These are phyloP conservation scores for Xylariaceae sp. DNA, from an alignment of 2,329 filamentous ascomycete genomes.

Conservation along the genomic window DNA sequence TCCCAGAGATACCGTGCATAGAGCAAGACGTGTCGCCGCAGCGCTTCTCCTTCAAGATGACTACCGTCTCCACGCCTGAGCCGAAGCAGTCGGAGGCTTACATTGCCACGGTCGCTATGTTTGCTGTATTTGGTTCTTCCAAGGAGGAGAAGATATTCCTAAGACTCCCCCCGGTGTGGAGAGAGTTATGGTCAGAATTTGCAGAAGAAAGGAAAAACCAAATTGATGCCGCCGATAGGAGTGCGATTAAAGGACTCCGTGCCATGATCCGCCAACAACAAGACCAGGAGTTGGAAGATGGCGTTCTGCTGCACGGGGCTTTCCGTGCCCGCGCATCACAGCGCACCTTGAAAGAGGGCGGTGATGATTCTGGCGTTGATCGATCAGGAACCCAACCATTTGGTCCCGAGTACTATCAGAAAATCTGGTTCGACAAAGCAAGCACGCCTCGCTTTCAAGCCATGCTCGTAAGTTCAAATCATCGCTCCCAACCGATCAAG, in stretches of 20 bases:
- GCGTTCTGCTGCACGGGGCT: conserved; percentile 69
- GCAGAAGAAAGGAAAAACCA: conserved; percentile 63
- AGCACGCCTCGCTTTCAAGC: conserved; percentile 59
- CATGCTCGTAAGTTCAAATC: conserved; percentile 59
- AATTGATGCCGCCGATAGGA: conserved; percentile 65
- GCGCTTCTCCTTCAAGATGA: conserved; percentile 67
- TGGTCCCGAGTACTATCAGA: conserved; percentile 47
- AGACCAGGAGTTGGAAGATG: conserved; percentile 66
- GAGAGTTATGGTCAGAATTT: conserved; percentile 80
- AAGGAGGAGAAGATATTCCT: conserved; percentile 85
- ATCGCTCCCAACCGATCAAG: not conserved
- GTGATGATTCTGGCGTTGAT: conserved; percentile 46
- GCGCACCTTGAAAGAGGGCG: conserved; percentile 43
- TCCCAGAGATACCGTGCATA: conserved; percentile 39
- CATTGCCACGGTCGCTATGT: conserved; percentile 74
- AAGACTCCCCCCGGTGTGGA: conserved; percentile 72
- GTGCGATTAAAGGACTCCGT: conserved; percentile 61
- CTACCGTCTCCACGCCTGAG: conserved; percentile 66
- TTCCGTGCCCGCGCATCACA: conserved; percentile 58
- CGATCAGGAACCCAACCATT: conserved; percentile 36
- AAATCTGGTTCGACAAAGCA: conserved; percentile 56
- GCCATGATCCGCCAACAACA: conserved; percentile 62
- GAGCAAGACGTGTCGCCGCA: conserved; percentile 44
- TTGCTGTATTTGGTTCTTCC: conserved; percentile 67
- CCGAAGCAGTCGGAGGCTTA: conserved; percentile 80